These are phyloP conservation scores for Brassica cretica DNA, from an alignment of 345 rosid species.

Conservation along the genomic window DNA sequence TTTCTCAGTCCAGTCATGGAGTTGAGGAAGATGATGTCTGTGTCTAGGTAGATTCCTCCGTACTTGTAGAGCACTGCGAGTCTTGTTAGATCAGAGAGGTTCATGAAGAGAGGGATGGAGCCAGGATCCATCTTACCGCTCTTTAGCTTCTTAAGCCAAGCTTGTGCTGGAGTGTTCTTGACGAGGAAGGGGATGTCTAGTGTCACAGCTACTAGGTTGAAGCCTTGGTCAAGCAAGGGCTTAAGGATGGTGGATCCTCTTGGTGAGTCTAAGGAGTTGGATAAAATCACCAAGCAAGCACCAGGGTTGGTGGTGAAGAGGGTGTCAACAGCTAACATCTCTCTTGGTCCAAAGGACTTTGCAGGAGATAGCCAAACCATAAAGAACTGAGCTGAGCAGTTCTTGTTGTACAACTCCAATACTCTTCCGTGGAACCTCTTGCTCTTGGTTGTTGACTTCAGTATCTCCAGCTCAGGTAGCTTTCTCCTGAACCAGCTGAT, in stretches of 20 bases:
- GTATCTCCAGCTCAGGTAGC: conserved; percentile 51
- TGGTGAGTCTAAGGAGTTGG: conserved; percentile 55
- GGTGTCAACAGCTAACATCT: conserved; percentile 57
- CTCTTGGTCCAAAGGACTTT: conserved; percentile 54
- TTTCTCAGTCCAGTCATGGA: conserved; percentile 53
- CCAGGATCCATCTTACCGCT: conserved; percentile 69
- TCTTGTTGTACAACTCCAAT: conserved; percentile 44
- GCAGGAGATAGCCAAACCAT: conserved; percentile 79
- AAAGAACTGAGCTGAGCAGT: conserved; percentile 57
- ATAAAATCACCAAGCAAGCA: conserved; percentile 61
- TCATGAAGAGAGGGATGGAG: conserved; percentile 53
- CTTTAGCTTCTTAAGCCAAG: conserved; percentile 59
- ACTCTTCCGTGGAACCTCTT: conserved; percentile 48
- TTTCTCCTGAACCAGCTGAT: conserved; percentile 56
- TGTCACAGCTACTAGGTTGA: conserved; percentile 54
- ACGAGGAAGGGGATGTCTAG: conserved; percentile 56
- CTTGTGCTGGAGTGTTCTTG: conserved; percentile 60
- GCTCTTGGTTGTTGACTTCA: conserved; percentile 46
- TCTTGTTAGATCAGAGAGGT: conserved; percentile 66
- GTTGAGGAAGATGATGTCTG: conserved; percentile 66
- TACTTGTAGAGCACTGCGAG: conserved; percentile 63
- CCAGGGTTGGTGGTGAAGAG: conserved; percentile 55
- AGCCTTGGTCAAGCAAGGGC: conserved; percentile 56
- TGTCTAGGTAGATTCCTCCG: conserved; percentile 79
- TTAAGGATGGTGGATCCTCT: conserved; percentile 53